Percentiles rank a stretch among this genome's conserved stretches.
phyloP scores from a whole-genome alignment of 768 basidiomycete species.

The Suillus clintonianus region DNA sequence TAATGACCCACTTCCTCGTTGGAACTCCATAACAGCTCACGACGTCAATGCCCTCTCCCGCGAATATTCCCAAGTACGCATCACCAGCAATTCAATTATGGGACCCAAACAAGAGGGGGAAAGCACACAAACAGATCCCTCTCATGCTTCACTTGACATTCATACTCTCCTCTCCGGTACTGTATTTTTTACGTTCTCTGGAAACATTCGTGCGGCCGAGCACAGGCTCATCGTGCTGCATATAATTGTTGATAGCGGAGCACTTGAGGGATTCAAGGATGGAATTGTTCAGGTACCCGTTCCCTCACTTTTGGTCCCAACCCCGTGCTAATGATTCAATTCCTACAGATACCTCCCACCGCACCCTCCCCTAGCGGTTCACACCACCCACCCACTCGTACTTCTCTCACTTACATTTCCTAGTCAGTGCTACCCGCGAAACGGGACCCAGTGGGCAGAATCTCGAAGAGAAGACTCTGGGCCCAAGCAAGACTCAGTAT shows the following conservation, averaged over 20 bases:
- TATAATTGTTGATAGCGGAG: constrained; percentile 64
- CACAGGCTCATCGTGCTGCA: constrained; percentile 60
- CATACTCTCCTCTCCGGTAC: constrained; percentile 67
- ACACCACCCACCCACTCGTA: constrained; percentile 68
- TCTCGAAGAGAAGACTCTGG: constrained; percentile 72
- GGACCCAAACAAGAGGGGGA: constrained; percentile 14
- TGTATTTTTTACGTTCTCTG: constrained; percentile 61
- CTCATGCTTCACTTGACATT: constrained; percentile 46
- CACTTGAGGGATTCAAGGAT: constrained; percentile 39
- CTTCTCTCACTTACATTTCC: constrained; percentile 65
- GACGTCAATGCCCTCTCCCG: constrained; percentile 22
- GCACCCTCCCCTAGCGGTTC: constrained; percentile 45
- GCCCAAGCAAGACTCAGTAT: constrained; percentile 58
- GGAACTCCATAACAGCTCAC: constrained; percentile 9
- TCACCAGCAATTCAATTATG: neutral
- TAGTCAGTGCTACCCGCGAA: constrained; percentile 67
- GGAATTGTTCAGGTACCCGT: constrained; percentile 40
- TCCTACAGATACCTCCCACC: constrained; percentile 27
- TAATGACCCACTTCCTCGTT: constrained; percentile 21
- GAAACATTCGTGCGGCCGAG: constrained; percentile 48
- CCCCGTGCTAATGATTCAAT: neutral
- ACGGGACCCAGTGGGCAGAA: constrained; percentile 72
- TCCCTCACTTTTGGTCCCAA: neutral
- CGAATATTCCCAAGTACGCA: neutral
- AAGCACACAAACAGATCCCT: constrained; percentile 20